phyloP scores from a whole-genome alignment of 495 filamentous ascomycete species.

The Podospora pseudocomata region DNA sequence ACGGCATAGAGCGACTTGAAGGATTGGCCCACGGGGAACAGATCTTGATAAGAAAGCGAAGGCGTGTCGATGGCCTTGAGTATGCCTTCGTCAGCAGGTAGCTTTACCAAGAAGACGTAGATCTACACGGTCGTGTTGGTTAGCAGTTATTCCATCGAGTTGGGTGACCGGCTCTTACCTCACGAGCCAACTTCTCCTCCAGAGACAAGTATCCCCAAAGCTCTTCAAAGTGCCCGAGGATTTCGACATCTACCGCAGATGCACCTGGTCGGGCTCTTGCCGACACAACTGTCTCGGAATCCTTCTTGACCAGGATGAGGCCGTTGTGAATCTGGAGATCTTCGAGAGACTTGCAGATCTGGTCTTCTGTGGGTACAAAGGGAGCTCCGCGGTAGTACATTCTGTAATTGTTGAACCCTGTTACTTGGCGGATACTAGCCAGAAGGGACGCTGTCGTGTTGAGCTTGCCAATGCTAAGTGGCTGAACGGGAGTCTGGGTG shows the following conservation, averaged over 20 bases:
- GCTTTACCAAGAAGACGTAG: constrained; percentile 67
- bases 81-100: constrained; percentile 64
- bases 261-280: constrained; percentile 38
- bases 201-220: constrained; percentile 78
- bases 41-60: constrained; percentile 47
- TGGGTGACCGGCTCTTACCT: constrained; percentile 41
- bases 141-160: constrained; percentile 18
- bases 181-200: constrained; percentile 65
- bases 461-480: constrained; percentile 59
- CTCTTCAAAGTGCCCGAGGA: constrained; percentile 80
- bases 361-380: constrained; percentile 45
- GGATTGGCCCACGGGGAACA: constrained; percentile 67
- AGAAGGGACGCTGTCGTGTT: constrained; percentile 67
- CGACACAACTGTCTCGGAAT: constrained; percentile 33
- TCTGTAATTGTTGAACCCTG: constrained; percentile 68
- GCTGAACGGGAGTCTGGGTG: constrained; percentile 52
- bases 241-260: constrained; percentile 64
- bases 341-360: constrained; percentile 52
- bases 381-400: constrained; percentile 49
- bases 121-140: constrained; percentile 49
- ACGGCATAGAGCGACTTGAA: constrained; percentile 74
- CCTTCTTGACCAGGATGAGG: constrained; percentile 56
- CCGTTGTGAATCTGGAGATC: constrained; percentile 58
- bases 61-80: constrained; percentile 56
- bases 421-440: constrained; percentile 58